Evolutionary conservation across 129 eudicot genomes (phyloP), one percentile per base, ranked within the genome.

Genomic region (Chrysanthemum seticuspe): DNA sequence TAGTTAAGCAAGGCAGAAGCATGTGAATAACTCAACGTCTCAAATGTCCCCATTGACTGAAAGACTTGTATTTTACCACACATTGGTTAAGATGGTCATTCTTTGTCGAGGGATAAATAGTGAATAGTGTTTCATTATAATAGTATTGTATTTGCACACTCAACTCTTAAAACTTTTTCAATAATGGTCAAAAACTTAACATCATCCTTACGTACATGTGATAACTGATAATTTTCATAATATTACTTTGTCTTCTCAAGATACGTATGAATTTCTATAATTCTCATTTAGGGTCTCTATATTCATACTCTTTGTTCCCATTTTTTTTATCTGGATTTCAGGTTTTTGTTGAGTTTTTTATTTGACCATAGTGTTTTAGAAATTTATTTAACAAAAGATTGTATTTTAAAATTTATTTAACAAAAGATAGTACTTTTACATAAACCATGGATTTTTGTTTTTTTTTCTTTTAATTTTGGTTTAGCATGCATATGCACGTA

Each of bases 1-100:
- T 9, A 6, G 34, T 8, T 27, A 60, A 0, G n/a, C 21, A 57
- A 44, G 6, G 14, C 11, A 16, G 52, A 62, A 29, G 16, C 70
- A 63, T 54, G 53, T 74, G 71, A 31, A 63, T 74, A 8, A 71
- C 66, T 65, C 23, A 49, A 52, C 53, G 62, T 77, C 63, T 69
- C 45, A 40, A 77, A 65, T 53, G 58, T 13, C 19, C 71, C 76
- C 10, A 62, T 70, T 77, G 76, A 77, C 76, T 47, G 19, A 59
- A 70, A 16, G 14, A 48, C 64, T 5, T 36, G 21, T 52, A n/a
- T 13, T 76, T 69, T 58, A 14, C 45, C 45, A 13, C 44, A 16
- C 21, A 19, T 19, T 19, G 21, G 21, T 19, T 19, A 19, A 51
- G 58, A 49, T 77, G 10, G 54, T 52, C 23, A 60, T 76, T 76